Base-by-base conservation (phyloP, 2,329 filamentous ascomycete genomes). In the Aquanectria penicillioides region DNA sequence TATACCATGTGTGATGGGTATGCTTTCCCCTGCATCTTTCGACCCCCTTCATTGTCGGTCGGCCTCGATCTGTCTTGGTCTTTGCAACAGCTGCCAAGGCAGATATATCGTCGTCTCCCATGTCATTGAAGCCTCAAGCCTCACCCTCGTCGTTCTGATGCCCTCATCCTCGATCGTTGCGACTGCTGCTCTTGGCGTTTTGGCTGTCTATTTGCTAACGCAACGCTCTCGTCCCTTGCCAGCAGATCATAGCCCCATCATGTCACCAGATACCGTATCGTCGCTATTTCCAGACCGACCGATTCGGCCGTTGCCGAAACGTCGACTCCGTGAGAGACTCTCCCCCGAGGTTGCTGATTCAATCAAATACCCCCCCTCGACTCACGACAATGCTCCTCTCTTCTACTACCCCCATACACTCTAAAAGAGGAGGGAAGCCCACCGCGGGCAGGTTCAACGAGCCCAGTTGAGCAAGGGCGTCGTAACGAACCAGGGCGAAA, bases 291-390 rank as follows among this genome's bases (percentile, higher is more conserved):
- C 93, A 66, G 92, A 97, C 74, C 89, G 95, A 76, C 91, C 94
- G 61, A 99, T 99, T 74, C 90, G 93, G 73, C 95, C 95, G 55
- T 81, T 99, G 60, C 95, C 95, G 37, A 95, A 92, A 78, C 90
- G 93, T 71, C 90, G 92, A 64, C 84, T 99, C 52, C 92, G 94
- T 69, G 93, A 95, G 74, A 89, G 92, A 55, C 83, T 99, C 49
- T 94, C 94, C 26, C 89, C 92, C 59, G 92, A 97, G 74, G 89
- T 91, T 69, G 93, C 91, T 55, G 89, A 90, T 50, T 87, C 89
- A 25, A 95, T 97, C 69, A 84, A 89, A 67, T 97, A 93, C 69
- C 94, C 94, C 8, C 88, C 91, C 4, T 85, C 89, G 12, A 90
- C 89, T n/a, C 84, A 89, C 31, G 85, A 87, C 20, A 85, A 86